These are phyloP conservation scores for Exophiala xenobiotica DNA, from an alignment of 2,329 filamentous ascomycete species.

Conservation along the genomic window DNA sequence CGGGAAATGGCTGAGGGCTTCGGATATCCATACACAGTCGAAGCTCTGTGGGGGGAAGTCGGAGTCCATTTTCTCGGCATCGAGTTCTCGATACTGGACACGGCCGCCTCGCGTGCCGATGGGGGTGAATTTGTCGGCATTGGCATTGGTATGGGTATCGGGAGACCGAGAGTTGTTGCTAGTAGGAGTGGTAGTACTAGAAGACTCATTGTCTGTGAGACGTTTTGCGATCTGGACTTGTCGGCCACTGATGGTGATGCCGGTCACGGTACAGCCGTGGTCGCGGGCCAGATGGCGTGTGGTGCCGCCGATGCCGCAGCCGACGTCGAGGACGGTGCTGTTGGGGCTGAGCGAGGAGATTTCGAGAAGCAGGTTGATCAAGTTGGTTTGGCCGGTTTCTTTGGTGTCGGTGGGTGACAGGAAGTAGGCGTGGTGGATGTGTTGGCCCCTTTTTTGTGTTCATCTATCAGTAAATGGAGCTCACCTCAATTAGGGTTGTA, in stretches of 20 bases:
- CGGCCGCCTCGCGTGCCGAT: conserved; percentile 43
- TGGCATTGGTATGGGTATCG: not conserved
- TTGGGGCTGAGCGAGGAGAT: conserved; percentile 42
- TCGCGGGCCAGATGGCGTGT: conserved; percentile 56
- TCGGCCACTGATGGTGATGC: conserved; percentile 60
- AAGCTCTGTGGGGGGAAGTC: conserved; percentile 49
- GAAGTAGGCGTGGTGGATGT: conserved; percentile 65
- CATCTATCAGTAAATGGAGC: too few species aligned
- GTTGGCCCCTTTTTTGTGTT: conserved; percentile 65
- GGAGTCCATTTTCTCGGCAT: conserved; percentile 61
- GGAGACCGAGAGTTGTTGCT: too few species aligned
- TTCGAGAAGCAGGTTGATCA: conserved; percentile 57
- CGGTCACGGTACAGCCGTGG: conserved; percentile 55
- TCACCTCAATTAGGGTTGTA: too few species aligned
- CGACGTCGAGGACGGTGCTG: conserved; percentile 55
- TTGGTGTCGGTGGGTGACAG: conserved; percentile 52
- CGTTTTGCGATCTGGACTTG: conserved; percentile 60
- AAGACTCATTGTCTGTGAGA: conserved; percentile 43
- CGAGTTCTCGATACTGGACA: conserved; percentile 58
- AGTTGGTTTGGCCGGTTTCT: conserved; percentile 57
- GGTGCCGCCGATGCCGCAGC: conserved; percentile 62
- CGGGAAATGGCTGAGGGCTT: conserved; percentile 61
- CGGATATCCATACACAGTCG: conserved; percentile 62
- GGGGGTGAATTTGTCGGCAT: not conserved
- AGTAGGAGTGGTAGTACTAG: not conserved